Base-by-base conservation (phyloP, 257 asterid species). In the Mentha longifolia region DNA sequence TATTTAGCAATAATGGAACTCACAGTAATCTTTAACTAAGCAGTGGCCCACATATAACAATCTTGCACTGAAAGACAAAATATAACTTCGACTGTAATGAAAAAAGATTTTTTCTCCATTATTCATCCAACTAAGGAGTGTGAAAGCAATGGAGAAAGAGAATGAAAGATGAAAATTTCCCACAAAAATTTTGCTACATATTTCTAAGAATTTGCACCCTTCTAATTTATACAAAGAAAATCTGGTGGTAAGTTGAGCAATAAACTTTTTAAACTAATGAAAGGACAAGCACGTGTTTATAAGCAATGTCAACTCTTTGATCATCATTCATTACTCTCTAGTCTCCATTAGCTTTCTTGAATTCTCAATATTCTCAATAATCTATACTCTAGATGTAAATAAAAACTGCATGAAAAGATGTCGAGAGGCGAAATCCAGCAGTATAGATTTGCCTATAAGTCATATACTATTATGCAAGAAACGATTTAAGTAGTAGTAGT, bases 251-350 rank as follows among this genome's bases (percentile, higher is more conserved):
- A 43, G 51, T 42, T 13, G 11, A 39, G 60, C 17, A 30, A 54
- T 12, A 15, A 47, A 47, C 9, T 14, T 47, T 2, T 47, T 14
- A 14, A 4, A 5, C 52, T 6, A 6, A 19, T 16, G 12, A 16
- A 5, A 50, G 20, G 25, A 16, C 25, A n/a, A 50, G 28, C 22
- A 31, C 31, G 35, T 62, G 45, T 31, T 25, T 10, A 10, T 16
- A 20, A 12, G 8, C 62, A 51, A 68, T 13, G 41, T 55, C 73
- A 68, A 55, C 28, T 69, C 55, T 16, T 56, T 35, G 57, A 61
- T 43, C 67, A 35, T 51, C 47, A 31, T 51, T 17, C 22, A 54
- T 39, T 17, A 68, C 5, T 13, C 60, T 67, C 16, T 47, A 35
- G 39, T 35, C 39, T 47, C n/a, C 20, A 16, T 47, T 47, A 5